Percentiles rank a stretch among this genome's conserved stretches.
Conservation (phyloP, 108 stramenopile genomes). For the Pseudonitzschia multistriata region DNA sequence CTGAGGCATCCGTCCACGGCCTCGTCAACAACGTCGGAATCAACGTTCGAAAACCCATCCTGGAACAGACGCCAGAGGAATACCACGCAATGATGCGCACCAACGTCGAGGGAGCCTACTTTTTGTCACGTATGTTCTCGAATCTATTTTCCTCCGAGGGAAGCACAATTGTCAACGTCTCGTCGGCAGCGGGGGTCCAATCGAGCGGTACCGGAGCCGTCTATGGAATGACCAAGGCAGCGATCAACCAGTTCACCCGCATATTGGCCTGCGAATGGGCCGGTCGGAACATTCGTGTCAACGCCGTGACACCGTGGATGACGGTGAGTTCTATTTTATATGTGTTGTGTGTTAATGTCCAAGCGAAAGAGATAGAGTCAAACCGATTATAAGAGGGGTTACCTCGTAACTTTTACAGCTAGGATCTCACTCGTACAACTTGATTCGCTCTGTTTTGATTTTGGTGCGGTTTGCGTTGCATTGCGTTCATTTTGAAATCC, state of each 20-base stretch:
- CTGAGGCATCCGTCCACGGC: conserved; percentile 54
- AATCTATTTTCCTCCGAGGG: conserved; percentile 33
- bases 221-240: conserved; percentile 89
- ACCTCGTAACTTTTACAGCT: neutral
- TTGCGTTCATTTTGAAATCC: no score
- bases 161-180: conserved; percentile 84
- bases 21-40: conserved; percentile 93
- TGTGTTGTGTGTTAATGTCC: no score
- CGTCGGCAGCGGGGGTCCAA: conserved; percentile 81
- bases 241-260: conserved; percentile 76
- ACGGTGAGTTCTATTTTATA: conserved; percentile 24
- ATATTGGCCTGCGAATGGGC: conserved; percentile 88
- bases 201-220: conserved; percentile 73
- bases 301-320: conserved; percentile 88
- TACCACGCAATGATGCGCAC: conserved; percentile 66
- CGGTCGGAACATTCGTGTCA: conserved; percentile 72
- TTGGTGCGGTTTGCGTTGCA: no score
- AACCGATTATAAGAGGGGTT: no score
- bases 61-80: conserved; percentile 81
- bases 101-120: conserved; percentile 78
- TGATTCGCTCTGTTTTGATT: no score
- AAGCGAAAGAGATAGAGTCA: no score
- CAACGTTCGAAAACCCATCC: conserved; percentile 71
- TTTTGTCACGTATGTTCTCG: conserved; percentile 41
- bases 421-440: neutral